Percentiles rank a stretch among this genome's conserved stretches.
These are phyloP conservation scores for Petrea volubilis DNA, from an alignment of 257 asterid species.

Conservation along the genomic window DNA sequence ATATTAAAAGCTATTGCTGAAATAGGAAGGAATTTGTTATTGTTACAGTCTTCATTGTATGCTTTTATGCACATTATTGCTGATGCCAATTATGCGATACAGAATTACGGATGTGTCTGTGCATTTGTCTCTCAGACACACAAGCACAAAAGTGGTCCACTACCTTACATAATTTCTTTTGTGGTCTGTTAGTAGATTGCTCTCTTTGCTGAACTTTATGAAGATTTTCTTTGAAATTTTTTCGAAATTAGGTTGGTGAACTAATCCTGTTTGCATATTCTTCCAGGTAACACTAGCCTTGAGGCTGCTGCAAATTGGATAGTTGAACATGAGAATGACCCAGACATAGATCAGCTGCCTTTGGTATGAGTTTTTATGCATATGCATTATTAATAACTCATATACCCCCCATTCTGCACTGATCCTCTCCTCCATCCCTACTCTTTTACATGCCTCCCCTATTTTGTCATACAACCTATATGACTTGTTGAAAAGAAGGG, in stretches of 20 bases:
- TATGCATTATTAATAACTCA: not conserved
- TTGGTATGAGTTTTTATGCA: conserved; percentile 49
- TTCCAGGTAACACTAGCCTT: conserved; percentile 68
- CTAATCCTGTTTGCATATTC: conserved; percentile 10
- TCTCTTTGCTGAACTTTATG: conserved; percentile 2
- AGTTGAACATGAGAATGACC: conserved; percentile 88
- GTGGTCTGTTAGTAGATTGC: not conserved
- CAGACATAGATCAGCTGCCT: conserved; percentile 84
- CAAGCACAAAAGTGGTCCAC: not conserved
- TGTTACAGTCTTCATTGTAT: not conserved
- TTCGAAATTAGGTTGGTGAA: not conserved
- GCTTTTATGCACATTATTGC: not conserved
- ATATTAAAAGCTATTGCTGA: not conserved
- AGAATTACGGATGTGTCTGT: not conserved
- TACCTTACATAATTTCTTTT: not conserved
- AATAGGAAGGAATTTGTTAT: not conserved
- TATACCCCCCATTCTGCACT: not conserved
- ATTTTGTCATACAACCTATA: not conserved
- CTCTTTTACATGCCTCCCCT: not conserved
- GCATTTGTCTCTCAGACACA: not conserved
- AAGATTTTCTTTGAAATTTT: not conserved
- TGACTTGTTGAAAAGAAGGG: not conserved
- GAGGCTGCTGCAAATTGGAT: conserved; percentile 95
- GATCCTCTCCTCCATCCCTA: not conserved
- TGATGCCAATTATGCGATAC: not conserved